A percentile compares a stretch with the other conserved stretches of the same genome.
Evolutionary conservation across 2,329 filamentous ascomycete species (phyloP).

Genomic region (Dactylellina sp.): DNA sequence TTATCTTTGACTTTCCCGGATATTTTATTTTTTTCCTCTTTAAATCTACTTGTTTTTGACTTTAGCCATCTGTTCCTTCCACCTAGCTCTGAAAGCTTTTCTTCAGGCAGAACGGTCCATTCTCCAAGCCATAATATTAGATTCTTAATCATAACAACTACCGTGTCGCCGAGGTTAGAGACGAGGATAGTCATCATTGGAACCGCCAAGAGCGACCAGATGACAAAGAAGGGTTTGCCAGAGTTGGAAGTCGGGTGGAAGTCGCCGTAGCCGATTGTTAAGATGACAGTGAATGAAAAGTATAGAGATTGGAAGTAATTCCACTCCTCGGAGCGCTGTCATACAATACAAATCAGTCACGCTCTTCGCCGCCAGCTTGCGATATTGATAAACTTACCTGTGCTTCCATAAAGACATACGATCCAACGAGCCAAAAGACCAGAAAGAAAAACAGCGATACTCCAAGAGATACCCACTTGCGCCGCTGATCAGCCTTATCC

Average conservation of each 20-base stretch:
- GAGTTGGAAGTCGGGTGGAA: conserved; percentile 79
- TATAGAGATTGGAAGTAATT: conserved; percentile 85
- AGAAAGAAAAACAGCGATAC: conserved; percentile 77
- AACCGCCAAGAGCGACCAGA: conserved; percentile 87
- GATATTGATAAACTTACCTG: conserved; percentile 64
- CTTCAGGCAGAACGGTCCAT: conserved; percentile 71
- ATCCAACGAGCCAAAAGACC: conserved; percentile 82
- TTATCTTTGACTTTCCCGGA: conserved; percentile 64
- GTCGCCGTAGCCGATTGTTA: conserved; percentile 91
- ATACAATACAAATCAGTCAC: conserved; percentile 4
- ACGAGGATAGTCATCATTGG: conserved; percentile 90
- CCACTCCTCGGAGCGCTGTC: conserved; percentile 66
- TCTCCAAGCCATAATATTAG: conserved; percentile 73
- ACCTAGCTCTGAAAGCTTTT: conserved; percentile 30
- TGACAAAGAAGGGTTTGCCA: conserved; percentile 88
- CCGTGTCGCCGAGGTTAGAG: conserved; percentile 83
- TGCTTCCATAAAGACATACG: conserved; percentile 76
- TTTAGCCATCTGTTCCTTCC: conserved; percentile 38
- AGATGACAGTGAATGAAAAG: conserved; percentile 83
- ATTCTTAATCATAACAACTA: conserved; percentile 76
- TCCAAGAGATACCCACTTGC: conserved; percentile 79
- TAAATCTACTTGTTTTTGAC: conserved; percentile 68
- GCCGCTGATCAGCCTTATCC: conserved; percentile 71
- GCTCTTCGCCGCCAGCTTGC: too few species aligned
- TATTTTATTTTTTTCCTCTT: conserved; percentile 57